Evolutionary conservation across 208 protist species (phyloP), one percentile per base, ranked within the genome.

Genomic region (Trypanosoma lewisi): DNA sequence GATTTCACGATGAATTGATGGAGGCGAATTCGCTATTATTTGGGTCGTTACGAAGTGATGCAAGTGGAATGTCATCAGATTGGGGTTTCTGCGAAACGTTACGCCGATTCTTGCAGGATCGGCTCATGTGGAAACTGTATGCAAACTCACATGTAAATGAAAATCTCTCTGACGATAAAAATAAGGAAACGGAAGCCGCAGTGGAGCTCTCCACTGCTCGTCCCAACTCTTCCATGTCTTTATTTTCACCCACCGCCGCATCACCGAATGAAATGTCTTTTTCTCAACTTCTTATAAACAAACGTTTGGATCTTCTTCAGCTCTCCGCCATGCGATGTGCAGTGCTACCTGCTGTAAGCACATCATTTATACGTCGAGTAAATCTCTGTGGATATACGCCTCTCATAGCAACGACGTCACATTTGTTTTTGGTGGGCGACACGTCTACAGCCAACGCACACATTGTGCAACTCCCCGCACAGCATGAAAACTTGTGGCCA

Each of bases 271-370:
- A 69, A 12, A n/a, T 41, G 21, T 67, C 79, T 21, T 75, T 85
- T 41, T 69, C 70, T 4, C 49, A 27, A 19, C 27, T 85, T 16
- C 63, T 85, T 28, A 41, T 23, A 2, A 72, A 52, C 27, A 56
- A 58, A 19, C 52, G 58, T 19, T 51, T 87, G 6, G 80, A 83
- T 41, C 70, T 64, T 8, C 39, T 75, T 2, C 49, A 58, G 8
- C 42, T 82, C 19, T 75, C 68, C 11, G 49, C 77, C 7, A 33
- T 80, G 48, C 60, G 58, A n/a, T 82, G 73, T 53, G 62, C 60
- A 16, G 75, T 92, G 44, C 59, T 82, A 36, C 85, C 85, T 4
- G 75, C 79, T 28, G 83, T 83, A 56, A 81, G 68, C 21, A 83
- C 82, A 6, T 71, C 79, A 51, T 23, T 61, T 44, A 72, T 92